Base-by-base conservation (phyloP, 345 rosid species). In the Hypericum androsaemum region DNA sequence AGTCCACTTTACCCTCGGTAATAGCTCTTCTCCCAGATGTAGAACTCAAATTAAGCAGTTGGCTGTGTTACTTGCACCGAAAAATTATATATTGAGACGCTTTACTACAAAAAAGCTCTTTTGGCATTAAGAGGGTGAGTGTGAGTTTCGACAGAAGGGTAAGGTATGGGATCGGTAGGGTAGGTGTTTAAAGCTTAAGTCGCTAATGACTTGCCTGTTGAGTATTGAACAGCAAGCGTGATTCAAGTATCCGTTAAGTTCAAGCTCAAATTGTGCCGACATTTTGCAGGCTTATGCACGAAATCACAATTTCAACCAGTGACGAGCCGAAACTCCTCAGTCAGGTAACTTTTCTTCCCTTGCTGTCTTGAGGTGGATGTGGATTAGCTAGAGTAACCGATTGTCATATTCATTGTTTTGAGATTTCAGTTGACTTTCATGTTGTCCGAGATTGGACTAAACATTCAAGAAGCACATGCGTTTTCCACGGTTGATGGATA, bases 291-390 rank as follows among this genome's bases (percentile, higher is more conserved):
- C 58, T 74, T 57, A 70, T 71, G 82, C 86, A 80, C 67, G 90
- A 83, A 72, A 77, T 83, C 52, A 80, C 82, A 12, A 74, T 83
- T 59, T 78, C 86, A 43, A 80, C 90, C 49, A 64, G 28, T 65
- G 90, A 80, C 71, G 70, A 76, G 66, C 84, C 79, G 51, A 80
- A 80, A 64, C 80, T 83, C 57, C 77, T 80, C 6, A 66, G 80
- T 43, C 82, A 76, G 90, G 90, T 83, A 69, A 35, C 47, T 45
- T 13, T 57, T 13, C 39, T 47, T 55, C 47, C 62, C 16, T 54
- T n/a, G 50, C 16, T 69, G 16, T 52, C 51, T 37, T 55, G 12
- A 49, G 43, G 37, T 32, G 43, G 41, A 22, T 52, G 43, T 39
- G 53, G 39, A 53, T 57, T 58, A 52, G 63, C 15, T 40, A n/a